Evolutionary conservation across 257 asterid species (phyloP), one percentile per base, ranked within the genome.

Genomic region (Avicennia marina): DNA sequence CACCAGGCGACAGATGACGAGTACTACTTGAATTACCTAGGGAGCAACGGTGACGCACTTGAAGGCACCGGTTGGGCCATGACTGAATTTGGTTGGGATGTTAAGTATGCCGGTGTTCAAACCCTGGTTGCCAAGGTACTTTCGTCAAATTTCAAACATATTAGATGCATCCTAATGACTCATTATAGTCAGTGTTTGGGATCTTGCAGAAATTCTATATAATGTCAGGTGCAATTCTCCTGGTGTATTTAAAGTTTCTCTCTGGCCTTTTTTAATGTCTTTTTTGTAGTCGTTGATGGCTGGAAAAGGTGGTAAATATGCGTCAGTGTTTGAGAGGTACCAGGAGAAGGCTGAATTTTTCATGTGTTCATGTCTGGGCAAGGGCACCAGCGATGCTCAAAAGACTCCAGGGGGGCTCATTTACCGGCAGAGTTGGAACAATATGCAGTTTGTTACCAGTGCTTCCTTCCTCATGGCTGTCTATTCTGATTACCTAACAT

Each of bases 71-170:
- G 89, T 29, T 89, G 98, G 95, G 79, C 89, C 50, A 85, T 89
- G 95, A 81, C 95, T 31, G 95, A 88, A 56, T 91, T 91, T 49
- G 90, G 96, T 0, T 91, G 98, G 98, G 98, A 91, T 56, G 98
- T 88, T 5, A 91, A 91, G 57, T 91, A 88, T 65, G 87, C 96
- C 22, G 98, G 98, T 54, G 98, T 80, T 40, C 98, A 91, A 47
- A 75, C 90, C 27, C 84, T 91, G 19, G 94, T 88, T 43, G 85
- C 98, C 3, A 71, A 91, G 98, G 98, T 88, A 62, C 44, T 38
- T 2, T 16, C 4, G 2, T 38, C 6, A 6, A 16, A 38, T 38
- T 38, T 6, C 15, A 38, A n/a, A n/a, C n/a, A n/a, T n/a, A n/a
- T n/a, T n/a, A n/a, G n/a, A n/a, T n/a, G n/a, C n/a, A n/a, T n/a